These are phyloP conservation scores for Candida insectorum DNA, from an alignment of 805 yeast species.

Conservation along the genomic window DNA sequence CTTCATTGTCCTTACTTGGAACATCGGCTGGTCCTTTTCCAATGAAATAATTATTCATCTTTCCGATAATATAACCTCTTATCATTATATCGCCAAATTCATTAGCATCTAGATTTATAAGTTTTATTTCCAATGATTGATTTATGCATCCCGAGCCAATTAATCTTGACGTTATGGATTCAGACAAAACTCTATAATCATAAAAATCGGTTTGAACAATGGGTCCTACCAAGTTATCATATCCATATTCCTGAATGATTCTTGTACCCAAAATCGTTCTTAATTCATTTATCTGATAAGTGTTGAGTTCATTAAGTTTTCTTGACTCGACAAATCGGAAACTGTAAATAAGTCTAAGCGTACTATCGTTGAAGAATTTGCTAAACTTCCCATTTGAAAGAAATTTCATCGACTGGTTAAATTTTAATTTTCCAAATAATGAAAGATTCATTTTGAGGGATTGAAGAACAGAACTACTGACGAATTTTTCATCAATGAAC, in stretches of 20 bases:
- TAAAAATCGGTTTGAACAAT: constrained; percentile 54
- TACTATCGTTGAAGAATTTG: constrained; percentile 11
- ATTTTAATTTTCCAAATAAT: constrained; percentile 17
- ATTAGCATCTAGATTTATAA: constrained; percentile 34
- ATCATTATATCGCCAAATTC: constrained; percentile 50
- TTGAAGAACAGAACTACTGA: not conserved
- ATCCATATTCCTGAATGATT: constrained; percentile 48
- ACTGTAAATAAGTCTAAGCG: constrained; percentile 40
- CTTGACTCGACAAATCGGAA: constrained; percentile 22
- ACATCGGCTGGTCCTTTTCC: constrained; percentile 12
- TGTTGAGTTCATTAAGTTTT: constrained; percentile 30
- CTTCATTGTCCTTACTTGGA: constrained; percentile 20
- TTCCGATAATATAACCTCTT: constrained; percentile 69
- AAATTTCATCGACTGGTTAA: constrained; percentile 37
- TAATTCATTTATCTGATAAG: constrained; percentile 34
- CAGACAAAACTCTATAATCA: constrained; percentile 53
- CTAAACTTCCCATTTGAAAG: constrained; percentile 49
- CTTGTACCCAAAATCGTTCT: constrained; percentile 49
- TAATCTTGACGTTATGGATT: constrained; percentile 17
- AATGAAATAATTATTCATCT: constrained; percentile 21
- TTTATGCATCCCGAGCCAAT: constrained; percentile 54
- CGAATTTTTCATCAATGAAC: constrained; percentile 11
- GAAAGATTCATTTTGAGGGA: not conserved
- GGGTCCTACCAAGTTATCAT: constrained; percentile 53
- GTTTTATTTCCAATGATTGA: constrained; percentile 58